These are phyloP conservation scores for Stipa capillata DNA, from an alignment of 176 grass and related monocot genomes.

Conservation along the genomic window DNA sequence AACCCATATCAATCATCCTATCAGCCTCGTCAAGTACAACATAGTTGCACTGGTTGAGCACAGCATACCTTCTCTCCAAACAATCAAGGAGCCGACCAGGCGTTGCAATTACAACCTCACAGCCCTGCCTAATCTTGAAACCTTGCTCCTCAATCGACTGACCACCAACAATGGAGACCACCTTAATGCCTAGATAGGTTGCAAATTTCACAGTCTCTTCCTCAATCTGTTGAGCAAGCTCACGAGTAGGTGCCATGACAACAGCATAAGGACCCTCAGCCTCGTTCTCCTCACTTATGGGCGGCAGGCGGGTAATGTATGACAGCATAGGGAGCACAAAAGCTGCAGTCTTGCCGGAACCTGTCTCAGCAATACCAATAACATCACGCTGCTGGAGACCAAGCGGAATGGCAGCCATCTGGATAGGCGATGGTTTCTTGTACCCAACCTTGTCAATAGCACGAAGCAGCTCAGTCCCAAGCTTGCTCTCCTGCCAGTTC, in stretches of 20 bases:
- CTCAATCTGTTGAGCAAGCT: conserved; percentile 93
- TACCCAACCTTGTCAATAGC: conserved; percentile 69
- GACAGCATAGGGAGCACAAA: conserved; percentile 88
- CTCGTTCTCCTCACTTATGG: conserved; percentile 80
- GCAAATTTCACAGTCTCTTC: conserved; percentile 92
- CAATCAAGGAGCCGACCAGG: conserved; percentile 87
- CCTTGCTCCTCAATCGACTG: conserved; percentile 92
- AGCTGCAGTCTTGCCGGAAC: conserved; percentile 84
- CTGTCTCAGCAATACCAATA: conserved; percentile 93
- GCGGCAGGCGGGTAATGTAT: conserved; percentile 71
- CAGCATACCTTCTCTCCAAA: conserved; percentile 77
- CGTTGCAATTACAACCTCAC: conserved; percentile 88
- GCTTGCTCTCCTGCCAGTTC: conserved; percentile 72
- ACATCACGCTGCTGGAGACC: conserved; percentile 88
- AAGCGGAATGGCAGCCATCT: conserved; percentile 93
- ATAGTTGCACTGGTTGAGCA: conserved; percentile 92
- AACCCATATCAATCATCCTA: conserved; percentile 98
- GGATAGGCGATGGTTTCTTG: conserved; percentile 71
- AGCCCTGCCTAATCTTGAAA: conserved; percentile 80
- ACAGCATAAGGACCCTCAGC: conserved; percentile 86
- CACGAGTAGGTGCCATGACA: conserved; percentile 88
- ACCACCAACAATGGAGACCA: conserved; percentile 90
- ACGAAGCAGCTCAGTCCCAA: conserved; percentile 52
- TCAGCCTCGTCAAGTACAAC: conserved; percentile 90
- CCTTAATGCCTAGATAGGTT: conserved; percentile 70